Conservation (phyloP, 129 eudicot genomes). For the Lactuca saligna region DNA sequence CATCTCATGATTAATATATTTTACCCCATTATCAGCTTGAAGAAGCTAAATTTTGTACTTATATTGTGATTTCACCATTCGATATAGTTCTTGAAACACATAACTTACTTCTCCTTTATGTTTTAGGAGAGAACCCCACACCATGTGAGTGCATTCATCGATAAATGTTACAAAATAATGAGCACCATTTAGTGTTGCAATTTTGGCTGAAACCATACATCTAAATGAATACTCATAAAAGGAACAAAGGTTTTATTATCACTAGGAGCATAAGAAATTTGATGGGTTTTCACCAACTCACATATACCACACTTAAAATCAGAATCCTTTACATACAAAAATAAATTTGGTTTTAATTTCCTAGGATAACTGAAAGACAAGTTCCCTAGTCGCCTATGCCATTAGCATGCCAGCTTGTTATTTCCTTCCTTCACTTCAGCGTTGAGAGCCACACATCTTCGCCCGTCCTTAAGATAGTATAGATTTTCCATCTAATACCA, state of each 20-base stretch:
- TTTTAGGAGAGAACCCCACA: background rate
- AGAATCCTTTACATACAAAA: background rate
- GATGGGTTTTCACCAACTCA: background rate
- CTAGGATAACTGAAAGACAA: background rate
- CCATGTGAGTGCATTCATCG: slow-evolving; percentile 6
- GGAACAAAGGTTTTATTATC: background rate
- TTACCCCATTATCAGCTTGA: too few species aligned
- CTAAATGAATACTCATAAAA: slow-evolving; percentile 14
- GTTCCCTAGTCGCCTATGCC: slow-evolving; percentile 7
- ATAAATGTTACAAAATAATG: slow-evolving; percentile 11
- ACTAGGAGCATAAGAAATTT: background rate
- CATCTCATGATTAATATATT: background rate
- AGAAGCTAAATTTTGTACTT: too few species aligned
- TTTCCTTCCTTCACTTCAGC: background rate
- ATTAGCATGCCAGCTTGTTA: background rate
- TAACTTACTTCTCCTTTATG: background rate
- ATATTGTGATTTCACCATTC: background rate
- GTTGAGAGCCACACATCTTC: background rate
- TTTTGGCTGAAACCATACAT: background rate
- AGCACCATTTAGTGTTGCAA: background rate
- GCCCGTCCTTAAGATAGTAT: background rate
- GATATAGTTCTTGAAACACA: background rate
- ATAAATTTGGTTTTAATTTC: background rate
- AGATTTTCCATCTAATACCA: slow-evolving; percentile 10
- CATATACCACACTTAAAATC: slow-evolving; percentile 7